A percentile compares a stretch with the other conserved stretches of the same genome.
Evolutionary conservation across 169 alveolate species (phyloP).

Genomic region (Plasmodium cynomolgi): DNA sequence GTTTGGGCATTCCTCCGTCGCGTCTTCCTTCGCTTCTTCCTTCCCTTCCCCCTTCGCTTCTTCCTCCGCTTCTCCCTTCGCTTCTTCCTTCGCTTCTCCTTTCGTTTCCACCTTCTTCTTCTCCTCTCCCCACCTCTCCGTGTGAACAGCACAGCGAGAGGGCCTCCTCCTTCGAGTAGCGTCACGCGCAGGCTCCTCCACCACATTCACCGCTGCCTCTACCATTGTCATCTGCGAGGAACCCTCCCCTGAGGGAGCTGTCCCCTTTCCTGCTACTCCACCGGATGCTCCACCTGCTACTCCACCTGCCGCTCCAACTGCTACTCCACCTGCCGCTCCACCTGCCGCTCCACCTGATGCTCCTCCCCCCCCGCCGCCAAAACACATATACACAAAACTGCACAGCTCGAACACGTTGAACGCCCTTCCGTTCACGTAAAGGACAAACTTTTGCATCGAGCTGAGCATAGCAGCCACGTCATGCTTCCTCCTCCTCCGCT

Average conservation of each 20-base stretch:
- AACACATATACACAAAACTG: constrained; percentile 5
- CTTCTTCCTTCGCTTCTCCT: not conserved
- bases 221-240: too few species aligned
- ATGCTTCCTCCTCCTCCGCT: constrained; percentile 1
- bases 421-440: constrained; percentile 20
- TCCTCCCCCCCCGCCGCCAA: not conserved
- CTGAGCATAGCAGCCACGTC: not conserved
- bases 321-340: not conserved
- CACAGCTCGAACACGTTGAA: constrained; percentile 39
- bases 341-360: not conserved
- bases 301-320: not conserved
- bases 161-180: not conserved
- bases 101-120: not conserved
- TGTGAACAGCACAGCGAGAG: not conserved
- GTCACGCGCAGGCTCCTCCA: not conserved
- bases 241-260: too few species aligned
- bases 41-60: too few species aligned
- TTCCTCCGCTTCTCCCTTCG: not conserved
- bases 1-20: not conserved
- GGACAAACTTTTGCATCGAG: constrained; percentile 18
- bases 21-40: not conserved
- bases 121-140: not conserved
- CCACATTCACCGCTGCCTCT: not conserved
- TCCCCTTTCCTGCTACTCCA: not conserved
- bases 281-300: too few species aligned